phyloP scores from a whole-genome alignment of 192 early-diverging fungal genomes.

The Entomortierella beljakovae region DNA sequence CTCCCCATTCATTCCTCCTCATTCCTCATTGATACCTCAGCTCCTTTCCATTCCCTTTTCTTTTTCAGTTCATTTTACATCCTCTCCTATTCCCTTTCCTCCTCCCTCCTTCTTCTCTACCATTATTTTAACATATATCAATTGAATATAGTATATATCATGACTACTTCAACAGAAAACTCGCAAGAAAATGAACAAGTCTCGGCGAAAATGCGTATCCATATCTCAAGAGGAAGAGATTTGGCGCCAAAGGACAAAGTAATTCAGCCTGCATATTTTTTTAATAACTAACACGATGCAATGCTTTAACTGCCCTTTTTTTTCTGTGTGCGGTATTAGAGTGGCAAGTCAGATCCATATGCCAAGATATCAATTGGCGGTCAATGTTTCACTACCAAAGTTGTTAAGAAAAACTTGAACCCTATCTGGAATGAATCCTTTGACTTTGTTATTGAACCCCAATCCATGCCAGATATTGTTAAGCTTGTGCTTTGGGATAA shows the following conservation, averaged over 20 bases:
- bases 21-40: not conserved
- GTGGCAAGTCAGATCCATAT: constrained; percentile 61
- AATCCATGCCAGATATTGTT: constrained; percentile 51
- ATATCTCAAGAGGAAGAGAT: constrained; percentile 25
- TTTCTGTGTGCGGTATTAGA: constrained; percentile 14
- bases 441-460: constrained; percentile 61
- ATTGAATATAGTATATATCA: not conserved
- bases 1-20: not conserved
- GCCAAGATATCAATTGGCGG: constrained; percentile 65
- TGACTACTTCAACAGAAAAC: not conserved
- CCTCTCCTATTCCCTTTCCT: too few species aligned
- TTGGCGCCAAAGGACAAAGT: constrained; percentile 43
- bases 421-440: constrained; percentile 74
- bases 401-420: constrained; percentile 70
- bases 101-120: not conserved
- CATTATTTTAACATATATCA: not conserved
- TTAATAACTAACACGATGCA: not conserved
- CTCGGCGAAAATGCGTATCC: constrained; percentile 28
- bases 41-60: not conserved
- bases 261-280: not conserved
- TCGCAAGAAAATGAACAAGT: not conserved
- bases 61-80: not conserved
- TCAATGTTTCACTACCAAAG: constrained; percentile 66
- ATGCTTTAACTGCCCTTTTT: not conserved
- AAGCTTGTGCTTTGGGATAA: constrained; percentile 76